phyloP scores from a whole-genome alignment of 2,329 filamentous ascomycete species.

The Talaromyces sp. region DNA sequence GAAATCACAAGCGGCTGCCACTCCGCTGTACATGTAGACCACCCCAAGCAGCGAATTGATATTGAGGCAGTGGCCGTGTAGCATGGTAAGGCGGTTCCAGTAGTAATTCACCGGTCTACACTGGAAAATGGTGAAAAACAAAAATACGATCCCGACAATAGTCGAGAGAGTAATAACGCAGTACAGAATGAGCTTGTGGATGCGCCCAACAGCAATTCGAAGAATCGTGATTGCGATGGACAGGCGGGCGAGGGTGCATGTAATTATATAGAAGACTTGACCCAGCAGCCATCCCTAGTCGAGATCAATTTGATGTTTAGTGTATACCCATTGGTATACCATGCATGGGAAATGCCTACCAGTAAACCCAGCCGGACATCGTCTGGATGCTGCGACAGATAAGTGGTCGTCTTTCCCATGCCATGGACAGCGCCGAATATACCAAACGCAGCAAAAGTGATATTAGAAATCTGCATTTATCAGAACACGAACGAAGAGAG shows the following conservation, averaged over 20 bases:
- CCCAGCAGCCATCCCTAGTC: conserved; percentile 44
- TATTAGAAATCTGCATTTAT: conserved; percentile 17
- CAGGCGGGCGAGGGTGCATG: conserved; percentile 43
- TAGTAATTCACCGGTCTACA: conserved; percentile 47
- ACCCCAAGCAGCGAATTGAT: conserved; percentile 26
- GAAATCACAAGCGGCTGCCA: conserved; percentile 46
- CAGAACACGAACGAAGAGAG: not conserved
- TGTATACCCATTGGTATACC: not conserved
- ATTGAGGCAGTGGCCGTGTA: conserved; percentile 34
- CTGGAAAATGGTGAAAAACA: conserved; percentile 47
- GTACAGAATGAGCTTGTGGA: conserved; percentile 44
- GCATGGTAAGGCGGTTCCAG: conserved; percentile 34
- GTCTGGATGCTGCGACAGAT: conserved; percentile 16
- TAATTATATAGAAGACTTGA: conserved; percentile 46
- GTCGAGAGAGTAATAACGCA: conserved; percentile 38
- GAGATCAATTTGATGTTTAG: not conserved
- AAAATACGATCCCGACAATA: conserved; percentile 41
- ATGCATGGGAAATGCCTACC: conserved; percentile 12
- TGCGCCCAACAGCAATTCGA: conserved; percentile 40
- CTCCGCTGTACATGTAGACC: conserved; percentile 46
- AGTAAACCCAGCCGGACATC: conserved; percentile 18
- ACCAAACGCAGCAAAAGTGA: conserved; percentile 22
- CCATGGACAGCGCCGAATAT: conserved; percentile 21
- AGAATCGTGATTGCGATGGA: conserved; percentile 49
- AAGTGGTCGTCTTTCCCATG: conserved; percentile 16